Evolutionary conservation across 495 filamentous ascomycete species (phyloP), one percentile per base, ranked within the genome.

Genomic region (Lophium mytilinum): DNA sequence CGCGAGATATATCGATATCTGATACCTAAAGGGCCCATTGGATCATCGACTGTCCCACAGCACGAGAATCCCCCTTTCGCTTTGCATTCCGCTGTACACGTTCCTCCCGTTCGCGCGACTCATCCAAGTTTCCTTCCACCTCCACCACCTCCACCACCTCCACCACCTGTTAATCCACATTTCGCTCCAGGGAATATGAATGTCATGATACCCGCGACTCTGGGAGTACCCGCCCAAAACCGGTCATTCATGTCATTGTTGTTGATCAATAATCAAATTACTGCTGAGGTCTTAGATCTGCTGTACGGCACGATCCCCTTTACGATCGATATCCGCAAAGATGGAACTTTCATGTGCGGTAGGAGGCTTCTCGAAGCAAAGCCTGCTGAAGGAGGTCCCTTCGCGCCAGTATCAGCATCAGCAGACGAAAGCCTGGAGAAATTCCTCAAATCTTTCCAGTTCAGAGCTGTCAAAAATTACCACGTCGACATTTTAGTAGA

Each of bases 321-420:
- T 45, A 48, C 19, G 0, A 60, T 65, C 46, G 62, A 65, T 52
- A 55, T 65, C 24, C 49, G 62, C 9, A 61, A 55, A 42, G 57
- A 65, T 15, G 62, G 62, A 6, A 58, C 58, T 12, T 65, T 60
- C 50, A 65, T 65, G 62, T 65, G 62, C 33, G 62, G 62, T 1
- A 30, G 62, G 18, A 42, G 57, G 5, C 50, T 65, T 8, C 36
- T 61, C 1, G 62, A 61, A 34, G 58, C 62, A 8, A 56, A 48
- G 42, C 34, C 52, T 37, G 54, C 57, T 9, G 58, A 58, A 43
- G 57, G 62, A 24, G 53, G n/a, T 24, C 19, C 42, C 18, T 21
- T 45, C 15, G 47, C 58, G 14, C 43, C 52, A 33, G 40, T 36
- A 5, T 21, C 45, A 19, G 52, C 58, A 19, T 42, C 52, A 33